These are phyloP conservation scores for Cryptococcus sp. DNA, from an alignment of 1,284 basidiomycete species.

Conservation along the genomic window DNA sequence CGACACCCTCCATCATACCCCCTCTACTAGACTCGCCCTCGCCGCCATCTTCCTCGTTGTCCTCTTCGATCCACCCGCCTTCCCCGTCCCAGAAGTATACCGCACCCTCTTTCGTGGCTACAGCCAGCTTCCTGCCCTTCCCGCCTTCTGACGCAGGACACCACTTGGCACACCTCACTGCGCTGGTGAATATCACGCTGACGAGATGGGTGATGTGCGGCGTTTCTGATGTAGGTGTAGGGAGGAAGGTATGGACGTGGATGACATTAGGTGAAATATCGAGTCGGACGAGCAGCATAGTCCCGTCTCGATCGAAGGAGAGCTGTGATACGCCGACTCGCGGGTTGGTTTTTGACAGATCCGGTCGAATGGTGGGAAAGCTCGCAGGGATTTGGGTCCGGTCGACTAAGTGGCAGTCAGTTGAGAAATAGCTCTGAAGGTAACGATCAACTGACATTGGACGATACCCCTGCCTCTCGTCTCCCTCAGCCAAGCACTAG, in stretches of 20 bases:
- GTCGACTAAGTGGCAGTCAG: conserved; percentile 23
- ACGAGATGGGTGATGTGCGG: conserved; percentile 31
- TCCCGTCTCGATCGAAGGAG: conserved; percentile 75
- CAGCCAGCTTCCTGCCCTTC: conserved; percentile 20
- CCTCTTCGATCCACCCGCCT: conserved; percentile 34
- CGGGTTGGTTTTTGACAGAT: conserved; percentile 37
- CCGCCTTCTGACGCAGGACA: conserved; percentile 15
- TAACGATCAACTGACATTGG: conserved; percentile 61
- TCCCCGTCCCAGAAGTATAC: conserved; percentile 45
- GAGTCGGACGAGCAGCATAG: conserved; percentile 64
- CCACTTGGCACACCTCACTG: conserved; percentile 29
- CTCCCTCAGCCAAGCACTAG: conserved; percentile 72
- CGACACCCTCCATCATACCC: conserved; percentile 42
- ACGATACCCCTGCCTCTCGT: conserved; percentile 64
- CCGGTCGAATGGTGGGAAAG: conserved; percentile 20
- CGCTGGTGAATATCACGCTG: conserved; percentile 28
- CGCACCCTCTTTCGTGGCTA: conserved; percentile 22
- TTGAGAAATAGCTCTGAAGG: neutral
- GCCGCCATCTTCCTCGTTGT: neutral
- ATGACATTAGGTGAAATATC: conserved; percentile 30
- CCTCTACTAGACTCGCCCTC: conserved; percentile 18
- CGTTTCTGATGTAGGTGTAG: conserved; percentile 13
- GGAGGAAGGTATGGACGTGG: conserved; percentile 44
- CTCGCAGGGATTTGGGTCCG: conserved; percentile 10
- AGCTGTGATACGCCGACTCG: conserved; percentile 66